Evolutionary conservation across 1,284 basidiomycete species (phyloP).

Genomic region (Irpex sp.): DNA sequence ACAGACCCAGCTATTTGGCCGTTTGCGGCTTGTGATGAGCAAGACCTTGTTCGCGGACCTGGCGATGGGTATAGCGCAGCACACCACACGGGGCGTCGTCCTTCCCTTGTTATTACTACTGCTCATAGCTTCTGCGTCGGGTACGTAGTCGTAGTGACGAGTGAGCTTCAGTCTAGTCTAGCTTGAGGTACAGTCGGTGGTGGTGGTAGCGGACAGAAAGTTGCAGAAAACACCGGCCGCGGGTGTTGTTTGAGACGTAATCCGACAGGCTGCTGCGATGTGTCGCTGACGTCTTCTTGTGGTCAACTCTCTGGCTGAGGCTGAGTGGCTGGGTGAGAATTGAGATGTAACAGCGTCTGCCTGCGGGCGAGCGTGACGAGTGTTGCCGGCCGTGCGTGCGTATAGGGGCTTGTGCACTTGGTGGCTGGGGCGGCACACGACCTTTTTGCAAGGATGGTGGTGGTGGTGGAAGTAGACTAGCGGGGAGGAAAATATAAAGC

Average conservation of each 20-base stretch:
- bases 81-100: slow-evolving; percentile 74
- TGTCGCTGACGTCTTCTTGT: slow-evolving; percentile 13
- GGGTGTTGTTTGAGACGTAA: slow-evolving; percentile 12
- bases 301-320: not conserved
- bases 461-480: too few species aligned
- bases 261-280: not conserved
- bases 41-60: slow-evolving; percentile 70
- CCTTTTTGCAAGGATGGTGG: too few species aligned
- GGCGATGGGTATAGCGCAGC: slow-evolving; percentile 80
- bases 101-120: slow-evolving; percentile 64
- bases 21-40: slow-evolving; percentile 77
- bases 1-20: slow-evolving; percentile 80
- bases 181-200: slow-evolving; percentile 14
- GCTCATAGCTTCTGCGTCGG: slow-evolving; percentile 37
- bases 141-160: slow-evolving; percentile 13
- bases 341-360: too few species aligned
- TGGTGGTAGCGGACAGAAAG: slow-evolving; percentile 9
- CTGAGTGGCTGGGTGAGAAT: slow-evolving; percentile 1
- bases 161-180: not conserved
- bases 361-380: too few species aligned
- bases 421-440: too few species aligned
- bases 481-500: not conserved
- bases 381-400: too few species aligned
- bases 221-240: slow-evolving; percentile 12
- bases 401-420: too few species aligned